A percentile compares a stretch with the other conserved stretches of the same genome.
Conservation (phyloP, 169 alveolate species). For the Cardiosporidium cionae region DNA sequence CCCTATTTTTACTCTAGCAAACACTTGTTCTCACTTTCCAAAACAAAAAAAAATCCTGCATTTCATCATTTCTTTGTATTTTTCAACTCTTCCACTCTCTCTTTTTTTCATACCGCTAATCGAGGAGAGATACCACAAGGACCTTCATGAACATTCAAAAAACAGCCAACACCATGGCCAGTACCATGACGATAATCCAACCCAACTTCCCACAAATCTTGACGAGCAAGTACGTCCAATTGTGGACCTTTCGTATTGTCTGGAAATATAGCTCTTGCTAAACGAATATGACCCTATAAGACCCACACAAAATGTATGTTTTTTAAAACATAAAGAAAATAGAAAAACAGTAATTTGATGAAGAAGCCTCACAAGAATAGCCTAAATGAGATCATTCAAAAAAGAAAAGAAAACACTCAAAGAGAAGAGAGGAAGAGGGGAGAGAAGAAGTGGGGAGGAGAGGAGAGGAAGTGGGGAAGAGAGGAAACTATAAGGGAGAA, state of each 20-base stretch:
- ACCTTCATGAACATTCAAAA: constrained; percentile 96
- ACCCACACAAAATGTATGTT: too few species aligned
- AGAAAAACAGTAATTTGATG: background rate
- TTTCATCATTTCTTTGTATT: too few species aligned
- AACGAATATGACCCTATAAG: constrained; percentile 82
- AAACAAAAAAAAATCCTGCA: too few species aligned
- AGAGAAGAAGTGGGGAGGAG: background rate
- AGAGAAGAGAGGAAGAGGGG: background rate
- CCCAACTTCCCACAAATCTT: constrained; percentile 83
- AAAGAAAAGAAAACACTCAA: background rate
- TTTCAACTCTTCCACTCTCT: too few species aligned
- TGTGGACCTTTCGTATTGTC: constrained; percentile 81
- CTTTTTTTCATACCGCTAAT: constrained; percentile 38
- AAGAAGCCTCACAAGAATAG: background rate
- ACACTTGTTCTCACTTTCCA: too few species aligned
- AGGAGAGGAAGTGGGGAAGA: background rate
- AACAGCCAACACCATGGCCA: constrained; percentile 99
- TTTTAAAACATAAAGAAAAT: background rate
- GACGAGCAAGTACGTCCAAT: constrained; percentile 93
- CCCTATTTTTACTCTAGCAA: too few species aligned
- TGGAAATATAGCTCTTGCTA: constrained; percentile 87
- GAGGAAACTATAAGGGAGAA: background rate
- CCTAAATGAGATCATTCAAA: background rate
- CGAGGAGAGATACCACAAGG: constrained; percentile 76
- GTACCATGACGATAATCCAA: constrained; percentile 80